Percentiles rank a stretch among this genome's conserved stretches.
These are phyloP conservation scores for Aureobasidium pullulans DNA, from an alignment of 2,329 filamentous ascomycete genomes.

Conservation along the genomic window DNA sequence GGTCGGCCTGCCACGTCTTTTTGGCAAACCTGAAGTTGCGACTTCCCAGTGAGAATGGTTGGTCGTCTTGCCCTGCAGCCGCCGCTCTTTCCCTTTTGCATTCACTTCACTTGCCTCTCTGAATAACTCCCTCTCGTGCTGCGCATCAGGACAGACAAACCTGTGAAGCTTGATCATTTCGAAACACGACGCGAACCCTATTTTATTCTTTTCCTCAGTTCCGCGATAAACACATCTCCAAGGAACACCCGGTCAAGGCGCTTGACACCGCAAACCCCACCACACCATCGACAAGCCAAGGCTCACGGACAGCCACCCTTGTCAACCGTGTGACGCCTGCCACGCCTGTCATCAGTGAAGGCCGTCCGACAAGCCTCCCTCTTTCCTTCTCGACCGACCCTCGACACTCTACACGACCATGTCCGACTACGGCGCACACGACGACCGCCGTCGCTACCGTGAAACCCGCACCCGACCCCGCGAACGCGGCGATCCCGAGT, in stretches of 20 bases:
- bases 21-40: background rate
- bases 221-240: background rate
- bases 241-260: background rate
- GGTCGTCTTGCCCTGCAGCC: background rate
- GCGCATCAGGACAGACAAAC: background rate
- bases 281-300: background rate
- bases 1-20: conserved; percentile 2
- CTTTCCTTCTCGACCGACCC: conserved; percentile 5
- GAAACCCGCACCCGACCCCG: conserved; percentile 33
- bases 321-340: conserved; percentile 2
- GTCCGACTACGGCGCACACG: conserved; percentile 43
- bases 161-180: background rate
- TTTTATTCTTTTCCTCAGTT: background rate
- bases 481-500: conserved; percentile 44
- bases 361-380: background rate
- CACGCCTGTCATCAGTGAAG: background rate
- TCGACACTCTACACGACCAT: conserved; percentile 25
- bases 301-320: background rate
- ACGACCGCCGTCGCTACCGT: conserved; percentile 39
- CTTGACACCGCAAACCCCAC: conserved; percentile 4
- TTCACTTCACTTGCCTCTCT: background rate
- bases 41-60: background rate
- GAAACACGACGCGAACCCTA: conserved; percentile 1
- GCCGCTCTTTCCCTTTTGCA: background rate
- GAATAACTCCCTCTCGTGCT: background rate